A percentile compares a stretch with the other conserved stretches of the same genome.
phyloP scores from a whole-genome alignment of 352 stramenopile species.

The Globisporangium cystogenes region DNA sequence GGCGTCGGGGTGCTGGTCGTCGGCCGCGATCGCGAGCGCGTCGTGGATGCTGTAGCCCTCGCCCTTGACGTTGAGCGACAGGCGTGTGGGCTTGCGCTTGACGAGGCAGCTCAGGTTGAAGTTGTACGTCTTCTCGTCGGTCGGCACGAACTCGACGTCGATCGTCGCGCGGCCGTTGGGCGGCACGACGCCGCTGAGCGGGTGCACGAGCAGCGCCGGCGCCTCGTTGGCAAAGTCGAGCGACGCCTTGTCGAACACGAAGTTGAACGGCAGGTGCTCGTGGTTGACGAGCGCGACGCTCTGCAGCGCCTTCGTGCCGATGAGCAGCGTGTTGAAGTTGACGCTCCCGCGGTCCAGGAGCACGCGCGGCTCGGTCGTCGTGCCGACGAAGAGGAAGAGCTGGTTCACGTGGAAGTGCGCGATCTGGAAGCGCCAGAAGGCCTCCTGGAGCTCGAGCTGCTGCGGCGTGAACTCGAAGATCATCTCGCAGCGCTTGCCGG shows the following conservation, averaged over 20 bases:
- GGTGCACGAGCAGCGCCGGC: conserved; percentile 78
- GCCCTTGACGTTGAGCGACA: conserved; percentile 93
- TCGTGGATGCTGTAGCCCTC: conserved; percentile 93
- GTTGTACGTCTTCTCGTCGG: conserved; percentile 90
- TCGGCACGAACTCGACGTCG: conserved; percentile 88
- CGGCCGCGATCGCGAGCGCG: conserved; percentile 34
- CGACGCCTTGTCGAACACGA: conserved; percentile 90
- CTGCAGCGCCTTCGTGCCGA: conserved; percentile 83
- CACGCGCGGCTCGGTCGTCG: conserved; percentile 88
- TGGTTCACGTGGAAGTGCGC: conserved; percentile 87
- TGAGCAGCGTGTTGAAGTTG: conserved; percentile 91
- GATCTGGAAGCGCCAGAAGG: conserved; percentile 91
- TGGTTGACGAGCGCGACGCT: conserved; percentile 89
- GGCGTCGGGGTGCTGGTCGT: conserved; percentile 40
- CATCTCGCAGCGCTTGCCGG: conserved; percentile 92
- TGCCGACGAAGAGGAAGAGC: conserved; percentile 91
- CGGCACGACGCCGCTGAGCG: conserved; percentile 87
- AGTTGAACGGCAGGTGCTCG: conserved; percentile 92
- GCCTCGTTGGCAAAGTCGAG: conserved; percentile 76
- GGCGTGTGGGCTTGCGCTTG: conserved; percentile 88
- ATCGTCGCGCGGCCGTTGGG: conserved; percentile 79
- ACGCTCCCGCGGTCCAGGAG: conserved; percentile 82
- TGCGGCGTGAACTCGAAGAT: conserved; percentile 95
- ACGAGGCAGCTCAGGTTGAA: conserved; percentile 92
- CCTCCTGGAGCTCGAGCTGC: conserved; percentile 85